A percentile compares a stretch with the other conserved stretches of the same genome.
Conservation (phyloP, 2,329 filamentous ascomycete species). For the Tolypocladium pustulatum region DNA sequence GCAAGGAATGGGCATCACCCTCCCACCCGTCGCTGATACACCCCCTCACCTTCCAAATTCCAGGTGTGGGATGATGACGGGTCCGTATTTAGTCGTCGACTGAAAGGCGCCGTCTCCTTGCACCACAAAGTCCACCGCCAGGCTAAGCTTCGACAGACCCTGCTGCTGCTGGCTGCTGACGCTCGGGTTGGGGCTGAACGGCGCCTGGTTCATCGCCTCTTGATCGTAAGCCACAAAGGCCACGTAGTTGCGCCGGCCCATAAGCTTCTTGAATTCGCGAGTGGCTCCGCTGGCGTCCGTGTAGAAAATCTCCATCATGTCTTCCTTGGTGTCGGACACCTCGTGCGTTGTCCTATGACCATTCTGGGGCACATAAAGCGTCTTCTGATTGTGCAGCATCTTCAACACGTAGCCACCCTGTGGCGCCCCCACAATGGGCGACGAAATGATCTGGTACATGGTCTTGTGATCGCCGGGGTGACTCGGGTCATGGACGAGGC, state of each 20-base stretch:
- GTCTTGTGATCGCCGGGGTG: slow-evolving; percentile 94
- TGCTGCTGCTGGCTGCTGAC: slow-evolving; percentile 25
- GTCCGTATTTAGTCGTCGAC: slow-evolving; percentile 87
- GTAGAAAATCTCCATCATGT: slow-evolving; percentile 99
- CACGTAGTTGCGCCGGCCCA: slow-evolving; percentile 87
- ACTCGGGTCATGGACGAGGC: slow-evolving; percentile 84
- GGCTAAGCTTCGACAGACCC: slow-evolving; percentile 58
- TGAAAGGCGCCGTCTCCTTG: slow-evolving; percentile 79
- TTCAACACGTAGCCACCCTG: slow-evolving; percentile 80
- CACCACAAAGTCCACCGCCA: slow-evolving; percentile 94
- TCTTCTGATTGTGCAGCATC: slow-evolving; percentile 89
- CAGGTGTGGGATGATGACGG: slow-evolving; percentile 83
- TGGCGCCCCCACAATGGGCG: slow-evolving; percentile 83
- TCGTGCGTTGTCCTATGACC: slow-evolving; percentile 65
- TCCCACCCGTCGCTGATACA: background rate
- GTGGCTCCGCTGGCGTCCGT: slow-evolving; percentile 77
- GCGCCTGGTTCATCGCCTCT: slow-evolving; percentile 47
- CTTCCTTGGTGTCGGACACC: slow-evolving; percentile 88
- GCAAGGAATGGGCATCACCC: background rate
- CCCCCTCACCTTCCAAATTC: slow-evolving; percentile 48
- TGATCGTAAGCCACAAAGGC: slow-evolving; percentile 93
- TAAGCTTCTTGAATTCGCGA: slow-evolving; percentile 80
- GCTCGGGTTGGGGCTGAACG: slow-evolving; percentile 27
- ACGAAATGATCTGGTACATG: slow-evolving; percentile 97
- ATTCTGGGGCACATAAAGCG: slow-evolving; percentile 83